Base-by-base conservation (phyloP, 176 grass and related monocot genomes). In the Coix lacrymajobi region DNA sequence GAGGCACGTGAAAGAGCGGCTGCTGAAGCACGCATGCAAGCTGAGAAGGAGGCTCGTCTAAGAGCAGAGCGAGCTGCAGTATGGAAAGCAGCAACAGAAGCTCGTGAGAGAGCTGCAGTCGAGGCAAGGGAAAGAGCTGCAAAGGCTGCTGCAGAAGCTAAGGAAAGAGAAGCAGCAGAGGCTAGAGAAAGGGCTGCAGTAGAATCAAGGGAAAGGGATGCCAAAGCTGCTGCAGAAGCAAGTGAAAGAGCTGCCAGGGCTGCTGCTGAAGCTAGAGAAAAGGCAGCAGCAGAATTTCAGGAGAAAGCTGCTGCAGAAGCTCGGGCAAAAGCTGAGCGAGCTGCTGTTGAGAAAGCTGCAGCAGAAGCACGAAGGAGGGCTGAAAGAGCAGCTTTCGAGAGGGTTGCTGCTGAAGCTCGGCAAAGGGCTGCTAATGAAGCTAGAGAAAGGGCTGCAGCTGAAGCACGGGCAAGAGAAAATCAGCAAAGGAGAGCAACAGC, bases 261-360 rank as follows among this genome's bases (percentile, higher is more conserved):
- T 80, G 45, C 40, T 40, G 76, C 68, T 32, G 84, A 87, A 76
- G 83, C 83, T 70, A 89, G 80, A 62, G 87, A 87, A 46, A 93
- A 78, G 28, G 76, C 66, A 66, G 67, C 82, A 30, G 71, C 76
- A 61, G 89, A 94, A 71, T 32, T 69, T 66, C 46, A 28, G 46
- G 84, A 87, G 67, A 89, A 76, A 79, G 79, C 56, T 24, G 85
- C 83, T 20, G 61, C 71, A 66, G 85, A 88, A 51, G 83, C 71
- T 63, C 68, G 74, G 30, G 82, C 79, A 45, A 94, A 82, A 81
- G 73, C 76, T 58, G 81, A 84, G 77, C 45, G 86, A 32, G 79
- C 76, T 71, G 83, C 83, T 73, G 86, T 91, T 46, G 89, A 89
- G 58, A 94, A 84, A 58, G 89, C 68, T 83, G 37, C 90, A 30